phyloP scores from a whole-genome alignment of 345 rosid genomes.

The Clarkia xantiana region DNA sequence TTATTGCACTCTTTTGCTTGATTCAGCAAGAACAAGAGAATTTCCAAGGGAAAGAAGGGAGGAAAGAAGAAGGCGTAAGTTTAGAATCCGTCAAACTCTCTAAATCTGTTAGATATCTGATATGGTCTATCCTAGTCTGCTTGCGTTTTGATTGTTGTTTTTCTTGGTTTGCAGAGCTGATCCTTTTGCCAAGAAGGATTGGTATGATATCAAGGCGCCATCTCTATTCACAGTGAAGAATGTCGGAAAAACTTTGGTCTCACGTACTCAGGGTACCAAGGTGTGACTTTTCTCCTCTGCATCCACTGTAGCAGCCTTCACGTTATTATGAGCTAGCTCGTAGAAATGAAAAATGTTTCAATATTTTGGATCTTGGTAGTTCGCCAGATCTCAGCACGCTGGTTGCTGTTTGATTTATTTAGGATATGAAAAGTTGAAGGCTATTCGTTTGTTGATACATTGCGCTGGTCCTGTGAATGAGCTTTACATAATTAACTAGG shows the following conservation, averaged over 20 bases:
- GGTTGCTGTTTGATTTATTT: too few relatives aligned
- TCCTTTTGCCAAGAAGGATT: slow-evolving; percentile 42
- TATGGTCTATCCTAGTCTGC: not conserved
- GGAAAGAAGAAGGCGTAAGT: slow-evolving; percentile 49
- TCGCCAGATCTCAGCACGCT: too few relatives aligned
- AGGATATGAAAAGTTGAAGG: too few relatives aligned
- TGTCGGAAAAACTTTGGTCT: slow-evolving; percentile 39
- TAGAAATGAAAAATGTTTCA: too few relatives aligned
- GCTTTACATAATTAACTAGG: too few relatives aligned
- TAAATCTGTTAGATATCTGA: not conserved
- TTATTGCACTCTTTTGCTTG: not conserved
- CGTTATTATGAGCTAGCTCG: not conserved
- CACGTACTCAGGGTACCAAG: slow-evolving; percentile 52
- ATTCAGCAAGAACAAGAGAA: slow-evolving; percentile 38
- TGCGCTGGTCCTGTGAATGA: too few relatives aligned
- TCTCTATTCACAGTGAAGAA: slow-evolving; percentile 29
- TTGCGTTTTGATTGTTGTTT: not conserved
- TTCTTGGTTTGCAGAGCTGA: slow-evolving; percentile 17
- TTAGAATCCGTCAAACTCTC: not conserved
- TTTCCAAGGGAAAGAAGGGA: slow-evolving; percentile 48
- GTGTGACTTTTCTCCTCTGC: slow-evolving; percentile 8
- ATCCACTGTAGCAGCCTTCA: not conserved
- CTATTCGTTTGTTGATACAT: too few relatives aligned
- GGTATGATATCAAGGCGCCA: slow-evolving; percentile 47
- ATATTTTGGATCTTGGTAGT: too few relatives aligned